Evolutionary conservation across 257 asterid genomes (phyloP), one percentile per base, ranked within the genome.

Genomic region (Solanum neorickii): DNA sequence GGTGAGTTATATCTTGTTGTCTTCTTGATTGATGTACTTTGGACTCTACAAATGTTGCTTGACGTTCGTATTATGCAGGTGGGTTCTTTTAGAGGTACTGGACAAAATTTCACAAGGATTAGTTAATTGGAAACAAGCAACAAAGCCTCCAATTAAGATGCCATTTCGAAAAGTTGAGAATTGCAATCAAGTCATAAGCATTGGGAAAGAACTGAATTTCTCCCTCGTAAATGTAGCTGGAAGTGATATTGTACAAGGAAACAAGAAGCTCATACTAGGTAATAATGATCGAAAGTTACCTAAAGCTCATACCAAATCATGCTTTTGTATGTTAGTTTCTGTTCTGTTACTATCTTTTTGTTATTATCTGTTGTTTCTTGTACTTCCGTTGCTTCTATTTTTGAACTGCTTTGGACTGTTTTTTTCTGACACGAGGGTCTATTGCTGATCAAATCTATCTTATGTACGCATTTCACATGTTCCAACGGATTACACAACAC

Each of bases 181-280:
- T 83, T 93, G 98, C 93, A 96, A 96, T 93, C 98, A 96, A 94
- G 98, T 94, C 31, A 87, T 96, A 86, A 92, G 96, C 9, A 93
- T 96, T 87, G 98, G 98, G 90, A 96, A 94, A 90, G 93, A 92
- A 37, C 89, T 96, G 89, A 93, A 94, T 89, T 93, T 96, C 91
- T 94, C 99, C 78, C 98, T 96, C 9, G 99, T 96, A 82, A 96
- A 96, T 90, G 96, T 96, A 39, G 98, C 98, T 62, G 99, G 99
- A 90, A 94, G 92, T 84, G 99, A 94, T 89, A 92, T 96, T 12
- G 96, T 96, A 86, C 98, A 96, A 90, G 98, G 99, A 92, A 96
- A 96, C 92, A 96, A 96, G 94, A 94, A 96, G 94, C 98, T 96
- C 87, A 92, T 94, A 84, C 86, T 96, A 90, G 98, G 98, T 94